Evolutionary conservation across 495 filamentous ascomycete genomes (phyloP).

Genomic region (Viridothelium virens): DNA sequence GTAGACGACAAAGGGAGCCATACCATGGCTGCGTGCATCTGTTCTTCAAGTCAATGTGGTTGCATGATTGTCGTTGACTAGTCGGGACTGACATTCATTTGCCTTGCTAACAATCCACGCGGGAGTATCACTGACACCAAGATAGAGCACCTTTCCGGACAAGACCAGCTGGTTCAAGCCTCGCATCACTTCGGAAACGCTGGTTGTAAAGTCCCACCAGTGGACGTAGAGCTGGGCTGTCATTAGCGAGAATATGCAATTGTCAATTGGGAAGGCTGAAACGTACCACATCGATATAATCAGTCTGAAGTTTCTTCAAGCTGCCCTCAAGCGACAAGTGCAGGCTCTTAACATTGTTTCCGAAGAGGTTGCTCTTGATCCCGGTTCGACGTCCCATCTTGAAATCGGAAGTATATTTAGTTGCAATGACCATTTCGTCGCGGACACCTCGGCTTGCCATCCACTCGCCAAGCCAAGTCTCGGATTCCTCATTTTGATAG

Average conservation of each 20-base stretch:
- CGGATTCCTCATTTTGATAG: slow-evolving; percentile 59
- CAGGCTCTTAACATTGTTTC: slow-evolving; percentile 57
- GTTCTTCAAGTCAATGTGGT: neutral
- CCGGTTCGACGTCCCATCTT: slow-evolving; percentile 29
- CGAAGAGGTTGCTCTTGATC: slow-evolving; percentile 50
- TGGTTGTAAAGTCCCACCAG: slow-evolving; percentile 59
- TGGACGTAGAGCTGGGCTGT: slow-evolving; percentile 35
- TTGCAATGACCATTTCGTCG: slow-evolving; percentile 58
- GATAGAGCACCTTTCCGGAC: slow-evolving; percentile 60
- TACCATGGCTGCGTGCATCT: slow-evolving; percentile 34
- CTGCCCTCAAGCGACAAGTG: slow-evolving; percentile 47
- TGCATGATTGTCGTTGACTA: neutral
- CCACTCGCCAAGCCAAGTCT: slow-evolving; percentile 67
- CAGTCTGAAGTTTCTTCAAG: slow-evolving; percentile 55
- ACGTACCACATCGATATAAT: slow-evolving; percentile 55
- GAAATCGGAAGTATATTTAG: slow-evolving; percentile 52
- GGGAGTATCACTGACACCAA: slow-evolving; percentile 62
- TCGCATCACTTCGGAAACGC: slow-evolving; percentile 64
- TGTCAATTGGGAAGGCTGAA: neutral
- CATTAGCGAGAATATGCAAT: neutral
- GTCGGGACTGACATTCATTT: slow-evolving; percentile 21
- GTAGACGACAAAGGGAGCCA: slow-evolving; percentile 57
- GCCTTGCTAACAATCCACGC: slow-evolving; percentile 31
- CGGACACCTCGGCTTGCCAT: slow-evolving; percentile 43
- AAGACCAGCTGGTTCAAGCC: slow-evolving; percentile 52